Base-by-base conservation (phyloP, 2,329 filamentous ascomycete genomes). In the Pleoardoris graminearum region DNA sequence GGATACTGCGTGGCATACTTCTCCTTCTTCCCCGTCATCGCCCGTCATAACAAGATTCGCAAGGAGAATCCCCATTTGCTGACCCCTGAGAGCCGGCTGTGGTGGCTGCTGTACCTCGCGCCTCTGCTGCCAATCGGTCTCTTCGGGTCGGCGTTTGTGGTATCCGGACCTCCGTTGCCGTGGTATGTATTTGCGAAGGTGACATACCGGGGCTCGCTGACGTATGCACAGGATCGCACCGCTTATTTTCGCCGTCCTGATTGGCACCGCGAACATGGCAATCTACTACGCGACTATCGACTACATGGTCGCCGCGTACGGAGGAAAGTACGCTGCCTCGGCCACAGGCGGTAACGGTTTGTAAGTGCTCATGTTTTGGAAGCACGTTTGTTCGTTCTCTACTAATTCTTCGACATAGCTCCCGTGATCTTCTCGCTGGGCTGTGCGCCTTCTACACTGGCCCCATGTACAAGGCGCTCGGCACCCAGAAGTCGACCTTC, bases 271-370 rank as follows among this genome's bases (percentile, higher is more conserved):
- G 38, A 91, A 69, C 44, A 88, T 86, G 56, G 76, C 82, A 23
- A 88, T 89, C 50, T 89, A 90, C 73, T 89, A 88, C 82, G 85
- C 86, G 0, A 90, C 87, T 0, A 88, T 90, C 54, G 86, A 91
- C 69, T 91, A 91, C 75, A 90, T 90, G 85, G 82, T 90, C 12
- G 85, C 85, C 36, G 84, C 86, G 0, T 88, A 90, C 59, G 88
- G 88, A 0, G 84, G 84, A 0, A 60, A 56, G 35, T 91, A 89
- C 69, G 83, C 86, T 4, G 88, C 88, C 1, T 90, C 87, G 0
- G 88, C 88, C 0, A 91, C 88, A 0, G 88, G 88, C 36, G 88
- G 88, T 12, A 91, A 91, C 56, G 88, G 87, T 1, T 90, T 88
- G 43, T 46, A 46, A 36, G 43, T 32, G 3, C 30, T 12, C 14